Evolutionary conservation across 495 filamentous ascomycete genomes (phyloP).

Genomic region (Aspergillus cristatus): DNA sequence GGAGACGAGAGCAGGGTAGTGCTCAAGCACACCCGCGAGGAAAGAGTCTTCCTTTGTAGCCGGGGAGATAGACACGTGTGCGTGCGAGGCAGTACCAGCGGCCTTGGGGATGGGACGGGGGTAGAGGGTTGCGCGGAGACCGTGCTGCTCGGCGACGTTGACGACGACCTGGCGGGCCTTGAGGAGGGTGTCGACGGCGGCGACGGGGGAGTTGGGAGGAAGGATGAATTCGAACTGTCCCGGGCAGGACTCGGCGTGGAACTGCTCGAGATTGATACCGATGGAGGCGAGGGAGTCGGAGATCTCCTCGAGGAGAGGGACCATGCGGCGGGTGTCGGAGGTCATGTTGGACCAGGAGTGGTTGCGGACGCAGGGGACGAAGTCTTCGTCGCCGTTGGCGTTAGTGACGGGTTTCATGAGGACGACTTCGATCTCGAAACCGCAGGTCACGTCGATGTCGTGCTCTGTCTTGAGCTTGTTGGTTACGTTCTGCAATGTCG

Average conservation of each 20-base stretch:
- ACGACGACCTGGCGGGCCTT: constrained; percentile 62
- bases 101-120: constrained; percentile 54
- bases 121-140: constrained; percentile 63
- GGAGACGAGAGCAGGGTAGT: constrained; percentile 25
- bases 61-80: constrained; percentile 31
- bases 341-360: constrained; percentile 47
- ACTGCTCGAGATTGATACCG: constrained; percentile 61
- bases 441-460: constrained; percentile 49
- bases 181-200: constrained; percentile 63
- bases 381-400: constrained; percentile 11
- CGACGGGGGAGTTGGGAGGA: constrained; percentile 50
- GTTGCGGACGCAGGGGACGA: constrained; percentile 18
- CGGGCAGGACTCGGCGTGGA: constrained; percentile 65
- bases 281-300: constrained; percentile 44
- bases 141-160: constrained; percentile 27
- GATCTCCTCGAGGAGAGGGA: constrained; percentile 57
- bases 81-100: constrained; percentile 33
- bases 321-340: constrained; percentile 20
- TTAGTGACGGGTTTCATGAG: constrained; percentile 41
- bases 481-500: constrained; percentile 43
- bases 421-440: constrained; percentile 79
- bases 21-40: constrained; percentile 26
- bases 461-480: constrained; percentile 28
- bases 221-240: constrained; percentile 83
- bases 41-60: constrained; percentile 22